These are phyloP conservation scores for Darksidea phi DNA, from an alignment of 495 filamentous ascomycete species.

Conservation along the genomic window DNA sequence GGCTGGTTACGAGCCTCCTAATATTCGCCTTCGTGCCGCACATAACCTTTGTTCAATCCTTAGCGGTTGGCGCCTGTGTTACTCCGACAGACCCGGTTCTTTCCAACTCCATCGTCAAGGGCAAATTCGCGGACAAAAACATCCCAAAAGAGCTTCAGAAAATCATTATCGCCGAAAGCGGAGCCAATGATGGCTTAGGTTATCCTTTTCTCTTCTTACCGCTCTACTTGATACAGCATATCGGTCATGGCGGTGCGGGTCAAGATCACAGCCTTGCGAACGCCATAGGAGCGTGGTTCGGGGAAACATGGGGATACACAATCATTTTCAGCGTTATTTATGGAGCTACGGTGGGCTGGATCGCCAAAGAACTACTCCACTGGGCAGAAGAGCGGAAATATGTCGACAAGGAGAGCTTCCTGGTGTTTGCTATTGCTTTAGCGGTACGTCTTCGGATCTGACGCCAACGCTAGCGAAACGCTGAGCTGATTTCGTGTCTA, in stretches of 20 bases:
- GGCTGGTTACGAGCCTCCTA: conserved; percentile 75
- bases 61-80: conserved; percentile 78
- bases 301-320: conserved; percentile 81
- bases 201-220: conserved; percentile 88
- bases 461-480: not conserved
- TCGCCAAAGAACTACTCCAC: conserved; percentile 77
- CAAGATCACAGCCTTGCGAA: conserved; percentile 58
- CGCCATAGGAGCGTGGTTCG: conserved; percentile 81
- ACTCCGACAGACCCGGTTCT: conserved; percentile 91
- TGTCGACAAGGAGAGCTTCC: conserved; percentile 86
- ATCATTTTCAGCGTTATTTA: conserved; percentile 79
- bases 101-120: conserved; percentile 88
- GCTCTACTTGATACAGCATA: conserved; percentile 79
- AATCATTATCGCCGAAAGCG: conserved; percentile 87
- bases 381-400: conserved; percentile 80
- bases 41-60: conserved; percentile 70
- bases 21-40: conserved; percentile 77
- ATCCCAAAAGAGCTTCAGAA: conserved; percentile 77
- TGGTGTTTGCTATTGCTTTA: conserved; percentile 83
- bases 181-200: conserved; percentile 90
- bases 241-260: conserved; percentile 56
- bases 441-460: conserved; percentile 53
- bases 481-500: conserved; percentile 11
- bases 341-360: conserved; percentile 72
- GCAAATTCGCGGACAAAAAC: conserved; percentile 88